Evolutionary conservation across 768 basidiomycete genomes (phyloP).

Genomic region (Amanita rubescens): DNA sequence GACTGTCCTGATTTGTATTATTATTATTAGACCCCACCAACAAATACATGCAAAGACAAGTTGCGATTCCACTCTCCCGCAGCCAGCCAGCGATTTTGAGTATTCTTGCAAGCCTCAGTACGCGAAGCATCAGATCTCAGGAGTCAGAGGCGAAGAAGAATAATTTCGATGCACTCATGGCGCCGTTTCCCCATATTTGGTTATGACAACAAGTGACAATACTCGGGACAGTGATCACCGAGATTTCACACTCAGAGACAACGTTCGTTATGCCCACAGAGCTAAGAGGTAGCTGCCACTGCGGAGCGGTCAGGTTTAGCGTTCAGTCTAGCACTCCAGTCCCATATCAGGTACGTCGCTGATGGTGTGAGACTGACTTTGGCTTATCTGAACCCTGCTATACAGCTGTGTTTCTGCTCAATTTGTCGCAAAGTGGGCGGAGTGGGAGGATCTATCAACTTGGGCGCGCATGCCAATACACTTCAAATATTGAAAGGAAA

Average conservation of each 20-base stretch:
- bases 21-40: background rate
- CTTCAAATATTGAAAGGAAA: conserved; percentile 45
- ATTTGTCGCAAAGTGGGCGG: conserved; percentile 71
- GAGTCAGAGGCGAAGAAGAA: no score
- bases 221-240: no score
- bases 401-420: conserved; percentile 57
- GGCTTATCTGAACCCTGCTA: background rate
- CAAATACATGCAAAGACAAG: background rate
- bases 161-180: no score
- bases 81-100: background rate
- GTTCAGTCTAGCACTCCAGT: conserved; percentile 49
- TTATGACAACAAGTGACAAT: no score
- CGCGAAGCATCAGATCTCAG: no score
- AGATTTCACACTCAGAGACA: conserved; percentile 14
- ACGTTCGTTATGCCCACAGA: conserved; percentile 38
- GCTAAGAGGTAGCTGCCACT: conserved; percentile 49
- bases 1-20: no score
- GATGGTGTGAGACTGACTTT: background rate
- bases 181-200: no score
- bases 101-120: no score
- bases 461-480: conserved; percentile 47
- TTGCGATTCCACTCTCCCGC: background rate
- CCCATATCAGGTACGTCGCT: conserved; percentile 47
- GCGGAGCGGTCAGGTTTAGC: conserved; percentile 41
- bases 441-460: conserved; percentile 55